These are phyloP conservation scores for Meredithiella fracta DNA, from an alignment of 2,329 filamentous ascomycete species.

Conservation along the genomic window DNA sequence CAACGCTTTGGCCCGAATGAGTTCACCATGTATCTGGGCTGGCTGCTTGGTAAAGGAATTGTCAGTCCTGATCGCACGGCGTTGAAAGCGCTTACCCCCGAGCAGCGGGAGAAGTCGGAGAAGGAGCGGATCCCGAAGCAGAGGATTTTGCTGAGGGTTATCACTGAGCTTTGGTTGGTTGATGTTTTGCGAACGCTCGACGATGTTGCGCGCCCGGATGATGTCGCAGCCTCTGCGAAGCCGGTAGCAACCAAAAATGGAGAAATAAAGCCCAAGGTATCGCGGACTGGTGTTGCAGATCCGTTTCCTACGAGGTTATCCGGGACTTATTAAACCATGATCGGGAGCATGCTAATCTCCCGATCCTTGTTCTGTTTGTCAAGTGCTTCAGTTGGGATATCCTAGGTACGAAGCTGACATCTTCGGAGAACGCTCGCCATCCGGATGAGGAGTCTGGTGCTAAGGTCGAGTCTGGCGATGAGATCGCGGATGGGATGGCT, in stretches of 20 bases:
- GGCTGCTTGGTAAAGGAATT: slow-evolving; percentile 81
- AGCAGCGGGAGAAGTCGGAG: slow-evolving; percentile 85
- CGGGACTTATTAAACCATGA: slow-evolving; percentile 93
- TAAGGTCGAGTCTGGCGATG: slow-evolving; percentile 22
- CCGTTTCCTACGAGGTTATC: slow-evolving; percentile 95
- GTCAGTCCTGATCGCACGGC: slow-evolving; percentile 74
- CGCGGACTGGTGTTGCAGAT: slow-evolving; percentile 53
- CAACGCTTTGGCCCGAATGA: slow-evolving; percentile 82
- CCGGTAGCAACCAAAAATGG: slow-evolving; percentile 31
- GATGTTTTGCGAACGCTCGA: slow-evolving; percentile 70
- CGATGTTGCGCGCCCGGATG: slow-evolving; percentile 45
- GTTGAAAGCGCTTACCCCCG: slow-evolving; percentile 61
- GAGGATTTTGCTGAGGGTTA: slow-evolving; percentile 69
- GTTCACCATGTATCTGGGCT: slow-evolving; percentile 82
- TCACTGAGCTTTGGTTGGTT: slow-evolving; percentile 92
- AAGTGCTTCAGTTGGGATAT: slow-evolving; percentile 96
- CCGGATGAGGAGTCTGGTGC: slow-evolving; percentile 57
- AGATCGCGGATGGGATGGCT: background rate
- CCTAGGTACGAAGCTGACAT: slow-evolving; percentile 56
- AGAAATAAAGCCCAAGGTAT: slow-evolving; percentile 38
- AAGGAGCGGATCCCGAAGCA: slow-evolving; percentile 82
- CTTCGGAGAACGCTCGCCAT: slow-evolving; percentile 64
- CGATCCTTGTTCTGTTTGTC: slow-evolving; percentile 83
- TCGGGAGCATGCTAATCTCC: slow-evolving; percentile 78
- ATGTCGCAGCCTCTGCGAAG: slow-evolving; percentile 42